These are phyloP conservation scores for Chrysanthemum seticuspe DNA, from an alignment of 129 eudicot genomes.

Conservation along the genomic window DNA sequence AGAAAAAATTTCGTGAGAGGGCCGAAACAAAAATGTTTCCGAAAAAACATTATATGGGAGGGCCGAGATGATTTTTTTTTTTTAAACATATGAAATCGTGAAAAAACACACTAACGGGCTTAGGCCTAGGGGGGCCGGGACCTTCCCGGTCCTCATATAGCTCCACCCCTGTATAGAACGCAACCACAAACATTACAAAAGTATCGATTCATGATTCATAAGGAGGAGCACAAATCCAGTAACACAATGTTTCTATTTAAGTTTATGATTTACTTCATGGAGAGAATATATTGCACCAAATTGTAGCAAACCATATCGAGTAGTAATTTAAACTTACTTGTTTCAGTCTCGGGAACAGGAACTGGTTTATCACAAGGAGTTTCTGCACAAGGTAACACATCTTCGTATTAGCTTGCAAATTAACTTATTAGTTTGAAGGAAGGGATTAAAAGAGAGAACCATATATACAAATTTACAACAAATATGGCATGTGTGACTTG, in stretches of 20 bases:
- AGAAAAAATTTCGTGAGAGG: no score
- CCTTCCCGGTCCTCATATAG: no score
- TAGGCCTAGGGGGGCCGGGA: no score
- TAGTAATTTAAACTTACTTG: conserved; percentile 37
- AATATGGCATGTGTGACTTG: not conserved
- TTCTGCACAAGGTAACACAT: conserved; percentile 40
- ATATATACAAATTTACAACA: not conserved
- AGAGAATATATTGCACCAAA: not conserved
- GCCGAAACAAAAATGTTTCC: no score
- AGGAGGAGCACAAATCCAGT: not conserved
- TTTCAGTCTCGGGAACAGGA: conserved; percentile 25
- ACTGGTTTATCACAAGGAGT: conserved; percentile 48
- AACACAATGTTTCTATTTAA: not conserved
- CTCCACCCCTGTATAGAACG: not conserved
- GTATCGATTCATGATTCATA: not conserved
- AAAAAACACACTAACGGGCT: no score
- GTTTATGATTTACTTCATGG: not conserved
- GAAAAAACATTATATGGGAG: no score
- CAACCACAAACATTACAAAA: not conserved
- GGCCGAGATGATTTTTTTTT: no score
- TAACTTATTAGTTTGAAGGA: not conserved
- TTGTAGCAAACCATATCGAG: not conserved
- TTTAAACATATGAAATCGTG: no score
- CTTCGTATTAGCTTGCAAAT: conserved; percentile 19
- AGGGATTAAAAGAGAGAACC: not conserved